A percentile compares a stretch with the other conserved stretches of the same genome.
phyloP scores from a whole-genome alignment of 441 rosid genomes.

The Adansonia madagascariensis region DNA sequence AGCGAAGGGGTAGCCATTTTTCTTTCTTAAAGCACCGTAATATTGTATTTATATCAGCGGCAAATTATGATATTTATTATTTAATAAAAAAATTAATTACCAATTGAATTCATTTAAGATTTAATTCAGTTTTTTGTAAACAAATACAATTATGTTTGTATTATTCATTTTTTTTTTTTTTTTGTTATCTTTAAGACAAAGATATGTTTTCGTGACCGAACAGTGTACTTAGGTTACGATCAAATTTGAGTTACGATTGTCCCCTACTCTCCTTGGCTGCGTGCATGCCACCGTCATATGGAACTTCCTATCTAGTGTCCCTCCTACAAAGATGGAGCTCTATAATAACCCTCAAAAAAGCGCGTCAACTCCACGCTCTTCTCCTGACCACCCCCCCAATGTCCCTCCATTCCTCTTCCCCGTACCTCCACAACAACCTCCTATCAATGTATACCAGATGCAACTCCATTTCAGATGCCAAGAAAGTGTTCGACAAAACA shows the following conservation, averaged over 20 bases:
- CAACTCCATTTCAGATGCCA: slow-evolving; percentile 55
- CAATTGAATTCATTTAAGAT: not conserved
- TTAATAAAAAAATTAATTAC: not conserved
- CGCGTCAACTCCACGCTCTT: slow-evolving; percentile 74
- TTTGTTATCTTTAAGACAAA: not conserved
- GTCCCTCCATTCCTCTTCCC: slow-evolving; percentile 36
- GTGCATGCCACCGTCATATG: slow-evolving; percentile 42
- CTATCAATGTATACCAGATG: slow-evolving; percentile 68
- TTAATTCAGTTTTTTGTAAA: not conserved
- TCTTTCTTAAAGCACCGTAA: not conserved
- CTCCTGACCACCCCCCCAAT: slow-evolving; percentile 45
- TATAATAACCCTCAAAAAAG: slow-evolving; percentile 46
- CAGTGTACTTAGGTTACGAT: not conserved
- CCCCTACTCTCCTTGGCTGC: not conserved
- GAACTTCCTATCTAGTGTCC: slow-evolving; percentile 34
- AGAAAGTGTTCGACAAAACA: slow-evolving; percentile 70
- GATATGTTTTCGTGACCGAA: not conserved
- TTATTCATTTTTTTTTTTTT: not conserved
- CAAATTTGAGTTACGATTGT: not conserved
- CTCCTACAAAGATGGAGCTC: slow-evolving; percentile 65
- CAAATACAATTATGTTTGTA: not conserved
- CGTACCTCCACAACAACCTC: slow-evolving; percentile 66
- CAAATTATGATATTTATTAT: not conserved
- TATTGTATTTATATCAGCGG: not conserved
- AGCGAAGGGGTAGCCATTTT: slow-evolving; percentile 36